phyloP scores from a whole-genome alignment of 805 yeast species.

The Spathaspora boniae region DNA sequence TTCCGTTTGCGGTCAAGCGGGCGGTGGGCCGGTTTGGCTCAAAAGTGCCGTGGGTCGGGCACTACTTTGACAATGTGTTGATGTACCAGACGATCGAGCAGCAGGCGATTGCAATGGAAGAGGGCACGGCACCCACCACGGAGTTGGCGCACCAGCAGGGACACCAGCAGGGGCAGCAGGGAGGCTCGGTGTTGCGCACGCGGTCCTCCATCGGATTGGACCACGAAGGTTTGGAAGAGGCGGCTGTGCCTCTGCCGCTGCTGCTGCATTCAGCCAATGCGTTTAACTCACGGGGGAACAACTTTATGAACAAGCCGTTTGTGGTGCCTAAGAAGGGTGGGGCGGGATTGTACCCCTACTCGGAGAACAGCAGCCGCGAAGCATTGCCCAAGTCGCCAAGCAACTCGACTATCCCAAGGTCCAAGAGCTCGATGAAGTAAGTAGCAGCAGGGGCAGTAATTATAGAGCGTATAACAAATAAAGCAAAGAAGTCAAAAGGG shows the following conservation, averaged over 20 bases:
- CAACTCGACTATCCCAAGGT: slow-evolving; percentile 12
- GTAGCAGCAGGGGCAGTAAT: too few relatives aligned
- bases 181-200: slow-evolving; percentile 27
- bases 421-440: slow-evolving; percentile 9
- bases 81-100: slow-evolving; percentile 5
- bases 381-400: slow-evolving; percentile 20
- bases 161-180: too few relatives aligned
- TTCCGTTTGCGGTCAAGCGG: slow-evolving; percentile 12
- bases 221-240: slow-evolving; percentile 11
- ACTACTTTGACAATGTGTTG: background rate
- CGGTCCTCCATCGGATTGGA: slow-evolving; percentile 32
- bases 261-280: background rate
- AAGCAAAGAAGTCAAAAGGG: too few relatives aligned
- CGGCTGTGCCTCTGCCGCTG: background rate
- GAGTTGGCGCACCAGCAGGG: too few relatives aligned
- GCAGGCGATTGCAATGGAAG: slow-evolving; percentile 8
- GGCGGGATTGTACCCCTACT: slow-evolving; percentile 6
- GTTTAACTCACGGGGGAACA: slow-evolving; percentile 10
- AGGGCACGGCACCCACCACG: too few relatives aligned
- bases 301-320: slow-evolving; percentile 38
- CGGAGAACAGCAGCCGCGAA: slow-evolving; percentile 24
- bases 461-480: too few relatives aligned
- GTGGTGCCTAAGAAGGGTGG: slow-evolving; percentile 17
- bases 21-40: slow-evolving; percentile 11
- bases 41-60: slow-evolving; percentile 20